phyloP scores from a whole-genome alignment of 352 stramenopile genomes.

The Hyaloperonospora brassicae region DNA sequence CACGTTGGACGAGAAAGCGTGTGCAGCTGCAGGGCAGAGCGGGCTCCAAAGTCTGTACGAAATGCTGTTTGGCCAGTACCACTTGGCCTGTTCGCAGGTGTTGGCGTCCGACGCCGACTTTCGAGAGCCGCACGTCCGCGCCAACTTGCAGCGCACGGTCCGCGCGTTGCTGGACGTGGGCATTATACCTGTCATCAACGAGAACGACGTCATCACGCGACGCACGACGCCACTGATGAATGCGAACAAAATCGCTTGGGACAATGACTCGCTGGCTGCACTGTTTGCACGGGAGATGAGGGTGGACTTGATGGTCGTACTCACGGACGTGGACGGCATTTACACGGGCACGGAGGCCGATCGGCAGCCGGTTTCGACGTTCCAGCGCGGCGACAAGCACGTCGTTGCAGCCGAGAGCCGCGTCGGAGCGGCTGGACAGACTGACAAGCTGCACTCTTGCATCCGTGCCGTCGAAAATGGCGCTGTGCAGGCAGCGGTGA shows the following conservation, averaged over 20 bases:
- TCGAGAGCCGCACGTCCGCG: slow-evolving; percentile 44
- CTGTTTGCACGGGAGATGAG: slow-evolving; percentile 66
- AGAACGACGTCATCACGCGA: slow-evolving; percentile 78
- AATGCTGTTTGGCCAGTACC: slow-evolving; percentile 81
- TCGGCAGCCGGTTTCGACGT: slow-evolving; percentile 40
- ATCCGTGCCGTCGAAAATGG: slow-evolving; percentile 72
- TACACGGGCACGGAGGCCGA: slow-evolving; percentile 25
- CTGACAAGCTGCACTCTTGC: slow-evolving; percentile 75
- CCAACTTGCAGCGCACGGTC: slow-evolving; percentile 62
- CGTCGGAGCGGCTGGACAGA: slow-evolving; percentile 56
- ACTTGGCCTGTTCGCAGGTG: slow-evolving; percentile 75
- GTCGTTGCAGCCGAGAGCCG: slow-evolving; percentile 43
- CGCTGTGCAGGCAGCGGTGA: slow-evolving; percentile 45
- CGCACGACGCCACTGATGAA: slow-evolving; percentile 56
- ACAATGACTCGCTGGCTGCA: slow-evolving; percentile 79
- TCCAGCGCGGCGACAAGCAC: slow-evolving; percentile 38
- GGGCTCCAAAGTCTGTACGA: slow-evolving; percentile 80
- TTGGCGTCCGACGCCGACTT: slow-evolving; percentile 77
- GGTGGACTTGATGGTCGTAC: slow-evolving; percentile 67
- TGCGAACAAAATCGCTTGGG: slow-evolving; percentile 62
- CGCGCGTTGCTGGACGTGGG: slow-evolving; percentile 62
- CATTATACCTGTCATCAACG: slow-evolving; percentile 83
- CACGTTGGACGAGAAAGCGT: slow-evolving; percentile 69
- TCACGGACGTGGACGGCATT: slow-evolving; percentile 70
- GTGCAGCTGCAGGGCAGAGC: slow-evolving; percentile 59